Evolutionary conservation across 2,329 filamentous ascomycete genomes (phyloP).

Genomic region (Blastomyces percursus): DNA sequence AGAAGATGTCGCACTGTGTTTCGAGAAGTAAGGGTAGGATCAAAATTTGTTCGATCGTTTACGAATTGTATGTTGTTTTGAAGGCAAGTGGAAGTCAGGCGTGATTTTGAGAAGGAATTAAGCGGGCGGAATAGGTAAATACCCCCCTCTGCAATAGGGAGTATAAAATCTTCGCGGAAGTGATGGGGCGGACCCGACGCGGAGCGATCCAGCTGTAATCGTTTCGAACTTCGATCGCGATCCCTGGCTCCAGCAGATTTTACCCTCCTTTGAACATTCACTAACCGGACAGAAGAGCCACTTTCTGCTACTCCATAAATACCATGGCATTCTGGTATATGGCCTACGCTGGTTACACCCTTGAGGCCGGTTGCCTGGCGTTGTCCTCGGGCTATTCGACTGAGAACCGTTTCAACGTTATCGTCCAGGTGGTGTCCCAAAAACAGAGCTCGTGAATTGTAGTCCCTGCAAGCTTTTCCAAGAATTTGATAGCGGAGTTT

Average conservation of each 20-base stretch:
- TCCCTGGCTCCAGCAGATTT: neutral
- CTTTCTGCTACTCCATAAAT: constrained; percentile 61
- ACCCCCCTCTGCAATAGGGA: constrained; percentile 24
- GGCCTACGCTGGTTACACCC: constrained; percentile 54
- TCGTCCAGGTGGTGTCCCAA: constrained; percentile 85
- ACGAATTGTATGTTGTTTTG: constrained; percentile 61
- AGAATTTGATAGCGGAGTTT: constrained; percentile 61
- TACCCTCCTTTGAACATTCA: neutral
- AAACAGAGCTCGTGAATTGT: constrained; percentile 51
- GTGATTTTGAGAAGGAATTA: constrained; percentile 51
- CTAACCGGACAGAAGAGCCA: constrained; percentile 28
- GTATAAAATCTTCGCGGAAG: neutral
- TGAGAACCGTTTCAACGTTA: constrained; percentile 78
- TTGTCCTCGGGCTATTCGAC: constrained; percentile 61
- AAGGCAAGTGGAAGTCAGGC: constrained; percentile 56
- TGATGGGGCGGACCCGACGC: neutral
- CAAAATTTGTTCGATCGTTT: constrained; percentile 72
- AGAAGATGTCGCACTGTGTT: constrained; percentile 69
- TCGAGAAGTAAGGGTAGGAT: constrained; percentile 63
- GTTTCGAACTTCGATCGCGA: neutral
- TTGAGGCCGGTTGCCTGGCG: constrained; percentile 53
- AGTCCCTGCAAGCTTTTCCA: constrained; percentile 47
- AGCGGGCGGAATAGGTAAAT: constrained; percentile 30
- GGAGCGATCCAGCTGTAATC: neutral
- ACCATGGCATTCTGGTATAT: constrained; percentile 76